These are phyloP conservation scores for Hypoxylon subgilvum DNA, from an alignment of 495 filamentous ascomycete genomes.

Conservation along the genomic window DNA sequence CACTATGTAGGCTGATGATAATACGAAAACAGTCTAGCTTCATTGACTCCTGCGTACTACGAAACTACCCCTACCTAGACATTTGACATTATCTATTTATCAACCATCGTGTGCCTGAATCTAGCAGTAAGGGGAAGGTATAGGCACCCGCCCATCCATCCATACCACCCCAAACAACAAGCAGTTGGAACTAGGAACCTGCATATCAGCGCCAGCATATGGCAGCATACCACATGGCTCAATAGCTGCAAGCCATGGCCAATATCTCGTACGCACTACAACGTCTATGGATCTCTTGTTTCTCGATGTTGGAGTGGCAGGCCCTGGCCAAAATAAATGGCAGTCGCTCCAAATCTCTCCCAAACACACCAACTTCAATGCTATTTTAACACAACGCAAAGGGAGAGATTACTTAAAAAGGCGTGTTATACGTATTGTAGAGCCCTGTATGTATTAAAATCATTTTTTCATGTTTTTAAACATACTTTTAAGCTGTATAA, in stretches of 20 bases:
- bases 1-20: conserved; percentile 21
- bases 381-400: too few species aligned
- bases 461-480: too few species aligned
- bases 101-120: conserved; percentile 6
- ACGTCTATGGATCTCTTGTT: neutral
- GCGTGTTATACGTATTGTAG: too few species aligned
- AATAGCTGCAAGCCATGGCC: conserved; percentile 3
- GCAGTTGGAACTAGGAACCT: conserved; percentile 22
- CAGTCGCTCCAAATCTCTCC: too few species aligned
- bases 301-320: conserved; percentile 7
- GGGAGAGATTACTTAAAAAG: too few species aligned
- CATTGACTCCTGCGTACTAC: conserved; percentile 5
- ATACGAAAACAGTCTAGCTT: conserved; percentile 23
- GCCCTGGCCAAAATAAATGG: too few species aligned
- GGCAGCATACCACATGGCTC: conserved; percentile 22
- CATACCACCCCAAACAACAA: neutral
- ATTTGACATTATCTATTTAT: conserved; percentile 11
- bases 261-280: neutral
- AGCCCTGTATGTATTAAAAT: too few species aligned
- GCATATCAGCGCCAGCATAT: conserved; percentile 13
- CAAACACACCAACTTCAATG: too few species aligned
- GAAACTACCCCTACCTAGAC: conserved; percentile 9
- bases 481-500: too few species aligned
- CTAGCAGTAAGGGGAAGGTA: conserved; percentile 3
- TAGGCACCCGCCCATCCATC: too few species aligned